Conservation (phyloP, 805 yeast species). For the Starmerella khaoyaiensis region DNA sequence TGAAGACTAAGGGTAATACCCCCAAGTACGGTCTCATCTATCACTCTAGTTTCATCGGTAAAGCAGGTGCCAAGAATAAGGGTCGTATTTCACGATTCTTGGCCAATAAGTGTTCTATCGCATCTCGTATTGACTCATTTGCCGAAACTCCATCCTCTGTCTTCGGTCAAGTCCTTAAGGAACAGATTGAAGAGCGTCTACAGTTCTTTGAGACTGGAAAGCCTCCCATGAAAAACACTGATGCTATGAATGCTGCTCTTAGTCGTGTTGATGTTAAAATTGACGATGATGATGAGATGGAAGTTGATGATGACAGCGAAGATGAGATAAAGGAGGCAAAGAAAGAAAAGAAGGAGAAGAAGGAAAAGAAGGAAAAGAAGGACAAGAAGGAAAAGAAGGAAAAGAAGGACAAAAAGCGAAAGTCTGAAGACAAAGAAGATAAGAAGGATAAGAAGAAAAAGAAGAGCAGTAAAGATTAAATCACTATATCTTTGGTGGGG, state of each 20-base stretch:
- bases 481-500: constrained; percentile 6
- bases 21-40: constrained; percentile 93
- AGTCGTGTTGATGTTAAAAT: constrained; percentile 39
- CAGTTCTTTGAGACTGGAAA: constrained; percentile 93
- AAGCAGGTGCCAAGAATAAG: constrained; percentile 91
- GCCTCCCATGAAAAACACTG: constrained; percentile 90
- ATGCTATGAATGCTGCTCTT: constrained; percentile 87
- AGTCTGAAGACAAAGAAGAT: constrained; percentile 29
- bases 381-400: constrained; percentile 42
- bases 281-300: constrained; percentile 34
- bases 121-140: constrained; percentile 95
- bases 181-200: constrained; percentile 96
- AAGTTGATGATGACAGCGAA: constrained; percentile 30
- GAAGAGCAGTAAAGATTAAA: constrained; percentile 36
- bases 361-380: constrained; percentile 37
- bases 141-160: constrained; percentile 85
- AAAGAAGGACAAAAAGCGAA: constrained; percentile 36
- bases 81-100: constrained; percentile 97
- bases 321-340: constrained; percentile 32
- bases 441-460: constrained; percentile 40
- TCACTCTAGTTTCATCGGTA: constrained; percentile 88
- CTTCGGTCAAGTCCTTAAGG: constrained; percentile 81
- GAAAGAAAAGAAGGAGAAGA: constrained; percentile 41
- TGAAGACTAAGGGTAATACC: constrained; percentile 92
- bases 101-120: constrained; percentile 98